Base-by-base conservation (phyloP, 345 rosid genomes). In the Salix arbutifolia region DNA sequence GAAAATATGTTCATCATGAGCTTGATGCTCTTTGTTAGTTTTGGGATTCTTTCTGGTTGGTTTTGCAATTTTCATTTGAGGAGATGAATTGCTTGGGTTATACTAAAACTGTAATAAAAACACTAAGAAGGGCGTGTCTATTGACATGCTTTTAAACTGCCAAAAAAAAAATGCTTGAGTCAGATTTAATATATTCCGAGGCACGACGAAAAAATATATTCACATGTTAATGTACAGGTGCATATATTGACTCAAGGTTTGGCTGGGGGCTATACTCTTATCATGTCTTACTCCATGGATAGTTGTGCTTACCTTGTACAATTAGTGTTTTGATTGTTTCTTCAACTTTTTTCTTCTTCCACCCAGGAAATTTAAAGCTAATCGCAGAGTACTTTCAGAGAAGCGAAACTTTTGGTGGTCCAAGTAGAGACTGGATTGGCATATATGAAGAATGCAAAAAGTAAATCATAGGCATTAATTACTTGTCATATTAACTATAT, bases 381-480 rank as follows among this genome's bases (percentile, higher is more conserved):
- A 84, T 95, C 75, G 96, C 99, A 2, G 97, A 90, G 78, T 95
- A 93, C 71, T 95, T 95, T 82, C 97, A 95, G 83, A 91, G 77
- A 77, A 93, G 91, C 66, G 99, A 95, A 85, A 74, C 93, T 67
- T 85, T 95, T 79, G 97, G 99, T 38, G 92, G 95, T 75, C 87
- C 91, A 38, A 71, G 88, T 37, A 89, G 86, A 69, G 99, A 95
- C 72, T 95, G 99, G 99, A 83, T 93, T 77, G 99, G 97, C 67
- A 87, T 95, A 61, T 95, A 93, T 38, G 89, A 95, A 84, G 99
- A 93, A 85, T 95, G 99, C 76, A 79, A 92, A 35, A 87, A 67
- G 99, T 95, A 86, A 89, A 96, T 85, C 73, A 23, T 17, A 62
- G 62, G 18, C 76, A 73, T 64, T 33, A 26, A 7, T 33, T 58